phyloP scores from a whole-genome alignment of 2,329 filamentous ascomycete genomes.

The Paecilomyces sp. region DNA sequence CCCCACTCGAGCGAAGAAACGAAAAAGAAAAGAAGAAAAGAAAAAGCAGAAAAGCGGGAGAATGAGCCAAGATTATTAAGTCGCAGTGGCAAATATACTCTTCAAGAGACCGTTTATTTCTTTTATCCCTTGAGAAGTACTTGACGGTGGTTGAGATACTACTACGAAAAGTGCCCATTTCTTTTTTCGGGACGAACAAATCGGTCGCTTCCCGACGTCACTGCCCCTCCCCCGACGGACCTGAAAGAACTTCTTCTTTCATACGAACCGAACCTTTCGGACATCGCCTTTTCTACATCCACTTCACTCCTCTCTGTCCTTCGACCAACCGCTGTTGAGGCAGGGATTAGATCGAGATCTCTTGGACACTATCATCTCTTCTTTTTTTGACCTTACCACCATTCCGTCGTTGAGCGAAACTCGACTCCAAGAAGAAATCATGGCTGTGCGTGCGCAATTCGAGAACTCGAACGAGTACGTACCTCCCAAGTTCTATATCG shows the following conservation, averaged over 20 bases:
- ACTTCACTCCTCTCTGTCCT: neutral
- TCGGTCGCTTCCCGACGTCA: neutral
- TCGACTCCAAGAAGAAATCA: conserved; percentile 14
- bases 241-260: conserved; percentile 3
- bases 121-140: neutral
- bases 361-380: neutral
- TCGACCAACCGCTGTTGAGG: neutral
- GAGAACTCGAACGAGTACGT: conserved; percentile 45
- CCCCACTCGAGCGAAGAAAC: neutral
- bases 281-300: neutral
- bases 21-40: neutral
- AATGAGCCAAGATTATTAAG: neutral
- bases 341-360: neutral
- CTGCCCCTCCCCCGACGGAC: conserved; percentile 1
- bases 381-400: neutral
- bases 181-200: neutral
- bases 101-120: neutral
- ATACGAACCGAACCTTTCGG: too few species aligned
- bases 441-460: conserved; percentile 44
- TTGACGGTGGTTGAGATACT: neutral
- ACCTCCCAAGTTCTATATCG: neutral
- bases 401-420: neutral
- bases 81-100: neutral
- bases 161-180: neutral
- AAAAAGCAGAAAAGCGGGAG: neutral